Evolutionary conservation across 2,329 filamentous ascomycete species (phyloP), one percentile per base, ranked within the genome.

Genomic region (Trichoderma oligosporum): DNA sequence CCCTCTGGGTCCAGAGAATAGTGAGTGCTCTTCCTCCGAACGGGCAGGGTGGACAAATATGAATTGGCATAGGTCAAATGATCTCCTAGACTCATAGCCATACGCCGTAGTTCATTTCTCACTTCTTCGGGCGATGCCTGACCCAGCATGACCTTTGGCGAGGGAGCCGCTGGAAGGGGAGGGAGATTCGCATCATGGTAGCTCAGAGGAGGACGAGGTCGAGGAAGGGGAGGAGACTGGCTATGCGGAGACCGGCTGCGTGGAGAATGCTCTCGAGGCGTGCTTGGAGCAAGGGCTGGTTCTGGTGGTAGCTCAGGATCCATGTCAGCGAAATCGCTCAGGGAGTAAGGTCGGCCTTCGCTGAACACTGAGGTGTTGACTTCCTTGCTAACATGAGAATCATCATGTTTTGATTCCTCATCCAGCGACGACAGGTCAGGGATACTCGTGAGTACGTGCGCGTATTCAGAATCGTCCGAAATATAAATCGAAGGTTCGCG

Each of bases 401-500:
- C 61, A 6, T 61, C 59, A 6, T 58, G 59, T 8, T 48, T 51
- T 16, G 57, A 49, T 12, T 64, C 65, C 27, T 35, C 53, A 22
- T 62, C 59, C 24, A 67, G 61, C 46, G 65, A 61, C 46, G 65
- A 65, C 20, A 51, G 48, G 5, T 57, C 59, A 1, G 61, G 60
- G 8, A 71, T 60, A 33, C 73, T 69, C 4, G 66, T 68, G 33
- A 73, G 65, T 9, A 70, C 67, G 18, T 66, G 69, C 3, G 78
- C 74, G 59, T 76, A 79, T 24, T 80, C 75, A 7, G 78, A 81
- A 59, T 83, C 81, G 60, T 85, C 82, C 1, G 81, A 81, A 8
- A 85, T 78, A 64, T 85, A 85, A 45, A 85, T 83, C 3, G 80
- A 83, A 0, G 81, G 81, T 61, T 83, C 81, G 33, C 82, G 74